Base-by-base conservation (phyloP, 2,329 filamentous ascomycete genomes). In the Fusarium sp. region DNA sequence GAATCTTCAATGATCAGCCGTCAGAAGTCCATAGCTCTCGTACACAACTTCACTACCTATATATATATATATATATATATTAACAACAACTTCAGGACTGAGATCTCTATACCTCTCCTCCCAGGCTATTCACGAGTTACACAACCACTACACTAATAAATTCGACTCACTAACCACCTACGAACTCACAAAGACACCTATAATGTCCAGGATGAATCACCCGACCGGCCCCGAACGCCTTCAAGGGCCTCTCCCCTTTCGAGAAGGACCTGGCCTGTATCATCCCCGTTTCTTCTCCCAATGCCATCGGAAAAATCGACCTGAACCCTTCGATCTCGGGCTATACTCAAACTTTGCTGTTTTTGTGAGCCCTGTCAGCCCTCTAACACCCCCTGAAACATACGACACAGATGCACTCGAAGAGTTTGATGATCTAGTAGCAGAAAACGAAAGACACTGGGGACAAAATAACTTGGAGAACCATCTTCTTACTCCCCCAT, bases 201-300 rank as follows among this genome's bases (percentile, higher is more conserved):
- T 16, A 23, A 15, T 10, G 13, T 6, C 56, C 50, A 43, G 4
- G 7, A 69, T 69, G 66, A 28, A 13, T 38, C 28, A 31, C 12
- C 28, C 12, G 8, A 29, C 42, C 7, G 50, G 37, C 8, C 26
- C 28, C 7, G 20, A 55, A 16, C 53, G 56, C 23, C 59, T 35
- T 11, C 41, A 53, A 6, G 26, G 44, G 7, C 52, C 66, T 59
- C 67, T 69, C 0, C 67, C 67, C 7, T 44, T 69, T 5, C 48
- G 67, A 2, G 28, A 20, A n/a, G 24, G 43, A 6, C 11, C 20
- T 18, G n/a, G 16, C 3, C n/a, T 7, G 16, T 31, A n/a, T 11
- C 38, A 5, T 10, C 33, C 57, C 3, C 29, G 41, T 0, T 31
- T 29, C 24, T 69, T 69, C 33, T 56, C 53, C 2, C 41, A 70